Conservation (phyloP, 2,329 filamentous ascomycete genomes). For the Botrytis galanthina region DNA sequence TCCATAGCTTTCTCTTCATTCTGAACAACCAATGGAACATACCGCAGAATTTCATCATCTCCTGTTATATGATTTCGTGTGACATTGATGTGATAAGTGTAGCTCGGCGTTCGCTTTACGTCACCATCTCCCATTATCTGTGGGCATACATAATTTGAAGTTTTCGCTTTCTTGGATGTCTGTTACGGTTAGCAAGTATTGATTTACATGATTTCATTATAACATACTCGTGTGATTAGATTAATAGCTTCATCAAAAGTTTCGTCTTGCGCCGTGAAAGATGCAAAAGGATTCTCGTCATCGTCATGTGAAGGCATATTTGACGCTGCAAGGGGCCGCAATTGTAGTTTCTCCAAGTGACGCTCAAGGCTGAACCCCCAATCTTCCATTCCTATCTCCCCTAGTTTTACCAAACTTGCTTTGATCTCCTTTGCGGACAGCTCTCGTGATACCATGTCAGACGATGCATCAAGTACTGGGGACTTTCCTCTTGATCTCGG, state of each 20-base stretch:
- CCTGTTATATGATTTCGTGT: constrained; percentile 31
- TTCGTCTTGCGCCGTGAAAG: constrained; percentile 21
- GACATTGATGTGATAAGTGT: constrained; percentile 30
- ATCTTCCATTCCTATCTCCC: constrained; percentile 1
- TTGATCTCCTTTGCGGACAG: background rate
- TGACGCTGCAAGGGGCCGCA: background rate
- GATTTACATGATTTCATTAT: background rate
- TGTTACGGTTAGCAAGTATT: constrained; percentile 22
- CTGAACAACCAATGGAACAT: constrained; percentile 29
- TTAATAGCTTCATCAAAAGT: constrained; percentile 12
- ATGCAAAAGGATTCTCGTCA: constrained; percentile 29
- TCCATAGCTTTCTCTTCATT: constrained; percentile 18
- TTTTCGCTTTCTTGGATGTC: constrained; percentile 25
- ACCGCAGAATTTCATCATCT: constrained; percentile 34
- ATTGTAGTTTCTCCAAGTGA: background rate
- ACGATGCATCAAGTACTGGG: background rate
- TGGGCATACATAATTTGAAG: constrained; percentile 19
- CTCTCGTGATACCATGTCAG: background rate
- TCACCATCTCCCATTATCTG: constrained; percentile 21
- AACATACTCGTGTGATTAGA: constrained; percentile 24
- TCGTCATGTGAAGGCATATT: constrained; percentile 22
- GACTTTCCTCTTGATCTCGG: background rate
- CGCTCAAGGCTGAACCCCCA: background rate
- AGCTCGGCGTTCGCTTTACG: constrained; percentile 30
- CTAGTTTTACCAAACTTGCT: background rate